Base-by-base conservation (phyloP, 345 rosid genomes). In the Rubroshorea leprosula region DNA sequence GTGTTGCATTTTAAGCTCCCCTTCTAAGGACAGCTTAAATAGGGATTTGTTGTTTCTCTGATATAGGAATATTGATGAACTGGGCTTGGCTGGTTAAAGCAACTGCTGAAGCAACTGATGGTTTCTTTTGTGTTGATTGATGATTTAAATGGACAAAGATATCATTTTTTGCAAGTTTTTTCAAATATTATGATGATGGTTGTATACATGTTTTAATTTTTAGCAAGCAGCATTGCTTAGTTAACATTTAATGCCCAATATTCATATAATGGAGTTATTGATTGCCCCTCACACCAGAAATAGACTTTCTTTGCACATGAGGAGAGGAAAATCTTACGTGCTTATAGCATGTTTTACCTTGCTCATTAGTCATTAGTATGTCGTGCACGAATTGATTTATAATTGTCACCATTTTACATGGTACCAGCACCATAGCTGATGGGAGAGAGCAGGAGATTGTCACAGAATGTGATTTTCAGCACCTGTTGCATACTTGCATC, bases 381-480 rank as follows among this genome's bases (percentile, higher is more conserved):
- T 53, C 7, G 7, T 47, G 48, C 60, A 35, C 58, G 50, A 21
- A 55, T 17, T 47, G 23, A 11, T 29, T 59, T 9, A 44, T 49
- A 17, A 27, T 22, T 49, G 1, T 13, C 14, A 19, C 21, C 6
- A 19, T 27, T 22, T 60, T 47, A 24, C 52, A 75, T 79, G 78
- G 83, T 59, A 16, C 25, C 9, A 7, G 52, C 38, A 52, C 17
- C 23, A 65, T n/a, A 57, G 48, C 41, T 39, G 62, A 62, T 44
- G 88, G 67, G 72, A 72, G 67, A 35, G 72, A 60, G 64, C 29
- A 74, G 49, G 83, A 79, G 5, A 48, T 85, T 61, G 82, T 93
- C 49, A 76, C 82, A 11, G 94, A 89, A 71, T 77, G 68, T 62
- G 99, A 90, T 76, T 58, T 93, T 14, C 78, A 90, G 54, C 97